Conservation (phyloP, 2,329 filamentous ascomycete species). For the Aspergillus sergii region DNA sequence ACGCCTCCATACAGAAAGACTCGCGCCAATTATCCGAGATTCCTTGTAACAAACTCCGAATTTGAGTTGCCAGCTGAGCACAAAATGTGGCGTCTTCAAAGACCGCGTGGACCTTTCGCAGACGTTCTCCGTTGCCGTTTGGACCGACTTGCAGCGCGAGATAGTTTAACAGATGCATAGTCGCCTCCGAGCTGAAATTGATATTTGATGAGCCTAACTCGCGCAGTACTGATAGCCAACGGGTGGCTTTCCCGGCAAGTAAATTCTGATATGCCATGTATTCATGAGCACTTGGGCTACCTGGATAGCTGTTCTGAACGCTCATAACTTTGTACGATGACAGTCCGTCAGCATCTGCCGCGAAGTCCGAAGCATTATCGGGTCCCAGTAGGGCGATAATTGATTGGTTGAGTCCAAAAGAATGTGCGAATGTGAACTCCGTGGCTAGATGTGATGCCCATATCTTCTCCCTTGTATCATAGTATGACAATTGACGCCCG, state of each 20-base stretch:
- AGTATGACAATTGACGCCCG: background rate
- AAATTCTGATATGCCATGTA: conserved; percentile 3
- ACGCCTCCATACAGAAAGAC: background rate
- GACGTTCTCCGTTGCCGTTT: too few relatives aligned
- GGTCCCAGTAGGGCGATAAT: background rate
- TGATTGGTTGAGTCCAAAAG: background rate
- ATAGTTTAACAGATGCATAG: background rate
- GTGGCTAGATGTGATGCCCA: background rate
- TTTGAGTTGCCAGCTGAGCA: background rate
- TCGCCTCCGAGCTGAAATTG: background rate
- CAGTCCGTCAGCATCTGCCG: background rate
- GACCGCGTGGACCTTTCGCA: background rate
- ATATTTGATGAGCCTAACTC: conserved; percentile 7
- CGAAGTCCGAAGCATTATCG: background rate
- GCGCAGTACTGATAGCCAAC: background rate
- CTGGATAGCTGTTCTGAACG: background rate
- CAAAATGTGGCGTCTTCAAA: conserved; percentile 3
- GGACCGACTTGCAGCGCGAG: background rate
- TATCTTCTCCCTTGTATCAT: background rate
- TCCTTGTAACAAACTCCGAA: background rate
- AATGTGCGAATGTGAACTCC: background rate
- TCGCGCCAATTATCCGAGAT: conserved; percentile 7
- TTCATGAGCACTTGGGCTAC: background rate
- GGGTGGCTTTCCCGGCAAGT: background rate
- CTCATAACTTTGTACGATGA: conserved; percentile 3